Conservation (phyloP, 192 early-diverging fungal genomes). For the Globomyces pollinis-pini region DNA sequence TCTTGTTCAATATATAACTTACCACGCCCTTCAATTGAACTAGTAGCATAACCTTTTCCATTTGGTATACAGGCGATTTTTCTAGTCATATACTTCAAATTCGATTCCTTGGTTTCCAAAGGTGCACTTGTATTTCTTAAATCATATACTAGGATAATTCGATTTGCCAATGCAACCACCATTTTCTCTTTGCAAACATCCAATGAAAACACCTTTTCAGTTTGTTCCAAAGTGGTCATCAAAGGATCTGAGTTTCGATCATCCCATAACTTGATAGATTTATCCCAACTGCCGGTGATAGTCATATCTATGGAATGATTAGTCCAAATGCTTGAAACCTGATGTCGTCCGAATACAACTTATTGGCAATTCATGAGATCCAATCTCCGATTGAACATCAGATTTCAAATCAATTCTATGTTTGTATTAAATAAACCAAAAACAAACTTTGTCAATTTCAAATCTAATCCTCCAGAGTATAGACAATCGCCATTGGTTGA, state of each 20-base stretch:
- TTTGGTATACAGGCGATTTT: conserved; percentile 79
- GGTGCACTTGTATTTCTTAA: conserved; percentile 71
- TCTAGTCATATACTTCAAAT: conserved; percentile 85
- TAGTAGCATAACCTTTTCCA: conserved; percentile 75
- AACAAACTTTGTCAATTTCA: conserved; percentile 53
- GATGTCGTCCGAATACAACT: background rate
- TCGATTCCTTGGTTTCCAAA: conserved; percentile 62
- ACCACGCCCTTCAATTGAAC: conserved; percentile 91
- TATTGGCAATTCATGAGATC: background rate
- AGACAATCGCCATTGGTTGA: conserved; percentile 47
- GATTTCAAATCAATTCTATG: background rate
- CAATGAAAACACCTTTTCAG: conserved; percentile 79
- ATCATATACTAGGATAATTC: conserved; percentile 77
- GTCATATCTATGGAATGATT: too few relatives aligned
- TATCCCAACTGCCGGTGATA: conserved; percentile 92
- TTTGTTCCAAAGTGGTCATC: conserved; percentile 43
- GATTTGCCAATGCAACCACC: conserved; percentile 73
- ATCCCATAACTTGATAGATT: conserved; percentile 73
- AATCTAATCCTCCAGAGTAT: conserved; percentile 68
- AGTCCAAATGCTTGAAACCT: conserved; percentile 8
- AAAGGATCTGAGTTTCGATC: conserved; percentile 29
- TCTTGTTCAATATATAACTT: too few relatives aligned
- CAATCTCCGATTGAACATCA: background rate
- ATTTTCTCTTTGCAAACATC: conserved; percentile 62
- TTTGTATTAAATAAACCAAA: conserved; percentile 23